Evolutionary conservation across 805 yeast genomes (phyloP).

Genomic region (Novakomyces olei): DNA sequence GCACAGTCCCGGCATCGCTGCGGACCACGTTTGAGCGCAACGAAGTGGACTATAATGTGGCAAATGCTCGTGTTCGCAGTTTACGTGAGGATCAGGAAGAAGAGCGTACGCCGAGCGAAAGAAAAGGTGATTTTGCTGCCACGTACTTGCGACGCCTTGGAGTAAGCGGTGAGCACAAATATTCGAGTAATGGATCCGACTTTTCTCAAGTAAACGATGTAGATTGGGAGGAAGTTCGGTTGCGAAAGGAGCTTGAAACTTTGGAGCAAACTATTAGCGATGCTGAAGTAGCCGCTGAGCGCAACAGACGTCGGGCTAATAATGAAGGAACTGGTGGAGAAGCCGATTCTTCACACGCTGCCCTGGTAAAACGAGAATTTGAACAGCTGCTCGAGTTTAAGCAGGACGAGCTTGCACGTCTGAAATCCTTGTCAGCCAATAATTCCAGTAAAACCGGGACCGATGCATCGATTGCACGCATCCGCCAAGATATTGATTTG

Average conservation of each 20-base stretch:
- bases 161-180: slow-evolving; percentile 20
- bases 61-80: not conserved
- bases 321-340: no score
- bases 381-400: slow-evolving; percentile 68
- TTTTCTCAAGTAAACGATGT: slow-evolving; percentile 46
- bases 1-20: slow-evolving; percentile 82
- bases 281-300: slow-evolving; percentile 29
- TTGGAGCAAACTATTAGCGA: slow-evolving; percentile 42
- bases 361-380: slow-evolving; percentile 36
- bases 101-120: slow-evolving; percentile 4
- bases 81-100: not conserved
- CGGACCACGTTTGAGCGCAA: slow-evolving; percentile 76
- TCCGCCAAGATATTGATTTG: slow-evolving; percentile 10
- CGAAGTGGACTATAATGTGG: slow-evolving; percentile 16
- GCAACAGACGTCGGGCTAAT: slow-evolving; percentile 15
- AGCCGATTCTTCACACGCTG: slow-evolving; percentile 12
- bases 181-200: slow-evolving; percentile 34
- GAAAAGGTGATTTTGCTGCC: slow-evolving; percentile 13
- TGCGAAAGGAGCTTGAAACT: slow-evolving; percentile 55
- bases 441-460: slow-evolving; percentile 13
- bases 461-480: no score
- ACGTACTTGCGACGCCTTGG: slow-evolving; percentile 13
- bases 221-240: slow-evolving; percentile 81
- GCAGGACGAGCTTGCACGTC: slow-evolving; percentile 30
- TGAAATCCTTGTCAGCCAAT: no score